A percentile compares a stretch with the other conserved stretches of the same genome.
Evolutionary conservation across 1,284 basidiomycete genomes (phyloP).

Genomic region (Apiotrichum sp.): DNA sequence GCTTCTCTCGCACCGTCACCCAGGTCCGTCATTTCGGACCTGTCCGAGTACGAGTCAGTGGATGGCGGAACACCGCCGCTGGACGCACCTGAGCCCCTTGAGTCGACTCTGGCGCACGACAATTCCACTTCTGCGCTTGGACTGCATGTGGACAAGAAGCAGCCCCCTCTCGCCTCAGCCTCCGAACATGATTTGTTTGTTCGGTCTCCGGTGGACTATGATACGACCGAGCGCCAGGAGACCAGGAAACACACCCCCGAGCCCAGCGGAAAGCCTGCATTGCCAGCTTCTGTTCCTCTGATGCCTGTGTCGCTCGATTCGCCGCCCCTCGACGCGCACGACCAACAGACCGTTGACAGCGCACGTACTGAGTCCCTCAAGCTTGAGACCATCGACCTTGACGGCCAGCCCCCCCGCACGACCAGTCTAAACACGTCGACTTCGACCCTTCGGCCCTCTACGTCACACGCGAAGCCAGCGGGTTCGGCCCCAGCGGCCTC

Average conservation of each 20-base stretch:
- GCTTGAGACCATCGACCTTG: conserved; percentile 1
- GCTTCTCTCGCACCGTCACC: no score
- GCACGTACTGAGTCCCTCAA: not conserved
- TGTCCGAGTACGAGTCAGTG: not conserved
- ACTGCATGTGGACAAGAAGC: not conserved
- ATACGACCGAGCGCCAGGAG: no score
- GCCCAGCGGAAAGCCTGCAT: not conserved
- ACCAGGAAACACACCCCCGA: not conserved
- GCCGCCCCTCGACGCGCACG: not conserved
- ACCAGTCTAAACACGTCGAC: not conserved
- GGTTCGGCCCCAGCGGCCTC: not conserved
- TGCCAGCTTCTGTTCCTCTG: not conserved
- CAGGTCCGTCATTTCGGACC: no score
- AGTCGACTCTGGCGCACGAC: no score
- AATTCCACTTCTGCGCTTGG: not conserved
- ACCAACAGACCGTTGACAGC: not conserved
- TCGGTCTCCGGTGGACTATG: no score
- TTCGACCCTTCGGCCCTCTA: not conserved
- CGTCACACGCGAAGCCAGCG: not conserved
- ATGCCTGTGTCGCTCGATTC: not conserved
- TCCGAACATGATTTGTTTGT: no score
- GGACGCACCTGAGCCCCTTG: no score
- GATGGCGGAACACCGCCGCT: not conserved
- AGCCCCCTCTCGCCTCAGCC: no score
- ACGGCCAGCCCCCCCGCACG: not conserved